These are phyloP conservation scores for Voacanga thouarsii DNA, from an alignment of 257 asterid species.

Conservation along the genomic window DNA sequence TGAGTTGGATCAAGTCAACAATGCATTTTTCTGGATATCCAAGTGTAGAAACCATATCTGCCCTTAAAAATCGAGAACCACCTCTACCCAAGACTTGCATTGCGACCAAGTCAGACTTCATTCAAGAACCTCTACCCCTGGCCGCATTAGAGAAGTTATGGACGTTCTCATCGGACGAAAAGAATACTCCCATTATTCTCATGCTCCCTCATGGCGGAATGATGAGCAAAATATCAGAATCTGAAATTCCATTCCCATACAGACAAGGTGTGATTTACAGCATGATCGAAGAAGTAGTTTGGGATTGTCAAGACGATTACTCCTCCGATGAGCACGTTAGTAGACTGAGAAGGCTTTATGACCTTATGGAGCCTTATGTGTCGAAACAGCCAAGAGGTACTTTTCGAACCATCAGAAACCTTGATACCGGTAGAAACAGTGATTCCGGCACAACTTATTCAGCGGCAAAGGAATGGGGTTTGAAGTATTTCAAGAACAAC, in stretches of 20 bases:
- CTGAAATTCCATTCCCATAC: conserved; percentile 47
- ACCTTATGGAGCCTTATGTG: conserved; percentile 13
- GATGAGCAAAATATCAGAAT: conserved; percentile 35
- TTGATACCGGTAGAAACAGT: conserved; percentile 41
- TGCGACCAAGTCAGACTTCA: conserved; percentile 49
- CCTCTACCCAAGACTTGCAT: conserved; percentile 28
- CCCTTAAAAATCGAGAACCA: conserved; percentile 21
- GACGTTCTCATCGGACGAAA: conserved; percentile 15
- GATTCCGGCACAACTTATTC: conserved; percentile 18
- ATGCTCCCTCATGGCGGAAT: conserved; percentile 54
- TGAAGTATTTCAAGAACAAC: conserved; percentile 42
- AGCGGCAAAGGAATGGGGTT: conserved; percentile 38
- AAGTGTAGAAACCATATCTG: conserved; percentile 13
- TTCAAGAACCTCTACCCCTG: conserved; percentile 23
- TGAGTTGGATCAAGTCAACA: conserved; percentile 50
- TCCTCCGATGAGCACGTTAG: conserved; percentile 23
- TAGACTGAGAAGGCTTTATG: conserved; percentile 30
- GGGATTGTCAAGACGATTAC: conserved; percentile 22
- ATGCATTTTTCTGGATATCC: conserved; percentile 22
- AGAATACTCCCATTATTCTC: conserved; percentile 14
- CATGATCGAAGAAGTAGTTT: conserved; percentile 43
- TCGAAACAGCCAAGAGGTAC: conserved; percentile 45
- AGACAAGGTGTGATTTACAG: conserved; percentile 37
- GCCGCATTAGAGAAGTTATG: conserved; percentile 27
- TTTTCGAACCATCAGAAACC: conserved; percentile 45